Evolutionary conservation across 805 yeast species (phyloP), one percentile per base, ranked within the genome.

Genomic region (Trichomonascus vanleenenianus): DNA sequence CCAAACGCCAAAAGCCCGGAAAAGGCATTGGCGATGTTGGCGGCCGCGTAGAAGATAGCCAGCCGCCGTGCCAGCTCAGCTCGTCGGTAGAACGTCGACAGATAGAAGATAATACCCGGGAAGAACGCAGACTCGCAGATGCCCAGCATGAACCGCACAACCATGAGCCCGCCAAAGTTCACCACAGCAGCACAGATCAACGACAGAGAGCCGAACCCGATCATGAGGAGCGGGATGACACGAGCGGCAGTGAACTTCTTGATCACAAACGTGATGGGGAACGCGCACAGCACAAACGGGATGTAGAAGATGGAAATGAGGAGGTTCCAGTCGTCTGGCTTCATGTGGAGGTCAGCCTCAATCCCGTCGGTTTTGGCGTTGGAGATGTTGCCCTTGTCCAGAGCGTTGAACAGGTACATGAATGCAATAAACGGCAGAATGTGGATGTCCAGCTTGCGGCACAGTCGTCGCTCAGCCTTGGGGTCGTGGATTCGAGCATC

Each of bases 1-100:
- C 77, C 80, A 52, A 59, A 67, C 1, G 74, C 68, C 60, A 77
- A 51, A 58, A 78, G 59, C 10, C 83, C 83, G 37, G 81, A 79
- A 59, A 78, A 76, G 1, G 79, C 79, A 39, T 77, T 73, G 7
- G 80, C 72, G 34, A 77, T 56, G 47, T 76, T 73, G 9, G 81
- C 74, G 25, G 77, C 72, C 30, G 73, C 65, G 55, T 75, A 75
- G 39, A 77, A 67, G 45, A 69, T 66, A 5, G 77, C 70, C 48
- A 72, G 63, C 39, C 81, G 62, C 20, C 67, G 61, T 3, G 76
- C 76, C 49, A 72, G 66, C 52, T 76, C 79, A 41, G 65, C 62
- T 47, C 73, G 65, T 40, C 73, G 68, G 52, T 74, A 75, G 42
- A 73, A 66, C 46, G 72, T 64, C 1, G 77, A 70, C 19, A 75